Percentiles rank a stretch among this genome's conserved stretches.
Conservation (phyloP, 164 flowering plant genomes). For the Chimonanthus praecox region DNA sequence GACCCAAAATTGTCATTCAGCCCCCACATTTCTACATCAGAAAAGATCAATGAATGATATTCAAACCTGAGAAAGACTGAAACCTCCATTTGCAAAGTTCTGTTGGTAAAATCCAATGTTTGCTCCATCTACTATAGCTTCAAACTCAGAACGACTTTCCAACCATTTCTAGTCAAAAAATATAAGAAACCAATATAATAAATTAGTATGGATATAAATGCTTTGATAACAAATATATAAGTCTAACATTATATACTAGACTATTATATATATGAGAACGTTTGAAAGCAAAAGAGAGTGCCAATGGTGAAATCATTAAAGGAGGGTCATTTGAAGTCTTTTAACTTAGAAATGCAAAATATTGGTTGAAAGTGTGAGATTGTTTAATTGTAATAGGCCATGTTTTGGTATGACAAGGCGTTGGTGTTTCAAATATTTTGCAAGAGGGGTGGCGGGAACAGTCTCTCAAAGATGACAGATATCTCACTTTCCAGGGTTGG, state of each 20-base stretch:
- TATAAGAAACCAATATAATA: background rate
- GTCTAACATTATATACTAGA: background rate
- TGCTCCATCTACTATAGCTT: constrained; percentile 82
- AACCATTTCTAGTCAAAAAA: constrained; percentile 58
- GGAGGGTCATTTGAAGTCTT: too few species aligned
- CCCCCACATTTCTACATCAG: constrained; percentile 5
- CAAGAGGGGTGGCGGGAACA: too few species aligned
- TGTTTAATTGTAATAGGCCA: too few species aligned
- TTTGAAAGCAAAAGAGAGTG: too few species aligned
- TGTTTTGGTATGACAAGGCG: too few species aligned
- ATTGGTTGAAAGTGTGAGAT: too few species aligned
- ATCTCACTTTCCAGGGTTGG: too few species aligned
- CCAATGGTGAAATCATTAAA: too few species aligned
- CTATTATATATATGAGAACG: background rate
- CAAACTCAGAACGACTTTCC: constrained; percentile 47
- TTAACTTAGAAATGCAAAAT: too few species aligned
- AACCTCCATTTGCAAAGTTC: constrained; percentile 80
- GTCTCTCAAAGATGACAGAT: too few species aligned
- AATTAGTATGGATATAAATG: too few species aligned
- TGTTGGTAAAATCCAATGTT: constrained; percentile 82
- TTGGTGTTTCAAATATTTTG: too few species aligned
- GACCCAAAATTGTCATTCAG: background rate
- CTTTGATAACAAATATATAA: background rate
- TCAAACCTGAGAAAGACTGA: constrained; percentile 73
- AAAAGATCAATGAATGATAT: constrained; percentile 10